Evolutionary conservation across 129 eudicot genomes (phyloP), one percentile per base, ranked within the genome.

Genomic region (Pulicaria dysenterica): DNA sequence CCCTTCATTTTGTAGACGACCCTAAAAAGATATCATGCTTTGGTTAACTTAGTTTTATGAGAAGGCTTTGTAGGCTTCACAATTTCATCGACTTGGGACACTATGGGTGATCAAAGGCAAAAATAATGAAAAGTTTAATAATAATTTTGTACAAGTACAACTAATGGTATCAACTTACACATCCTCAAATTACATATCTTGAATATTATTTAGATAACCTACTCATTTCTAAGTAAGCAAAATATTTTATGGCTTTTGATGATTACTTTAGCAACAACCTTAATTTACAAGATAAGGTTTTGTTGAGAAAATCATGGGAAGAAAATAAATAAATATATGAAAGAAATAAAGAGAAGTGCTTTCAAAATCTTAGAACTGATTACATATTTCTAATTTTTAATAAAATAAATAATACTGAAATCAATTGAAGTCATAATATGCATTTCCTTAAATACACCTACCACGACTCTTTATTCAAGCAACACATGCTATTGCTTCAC

Each of bases 401-500:
- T 24, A 24, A 24, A 54, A 43, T 55, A 75, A 10, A 11, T 59
- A 59, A 62, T 6, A 43, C 56, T 63, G 14, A 5, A 59, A 50
- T 34, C 61, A 11, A n/a, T 11, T 16, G n/a, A 72, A 11, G 63
- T 57, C 16, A 7, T 0, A 24, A 24, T 24, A 24, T 24, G 31
- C 31, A 24, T 1, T 2, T 24, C 31, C 31, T 24, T 24, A 24
- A 40, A 48, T 34, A 36, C 19, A 73, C 51, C 58, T 31, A 46
- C 58, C 63, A n/a, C 55, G 31, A 59, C 66, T 39, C 42, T 55
- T 41, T 45, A 14, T 39, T 60, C 38, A 64, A 64, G 64, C 47
- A n/a, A 65, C 44, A 64, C 67, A 36, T 44, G 75, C 24, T 43
- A 68, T 80, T 80, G 84, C 84, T 80, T 80, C 59, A 55, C 14